Evolutionary conservation across 208 protist species (phyloP).

Genomic region (Entamoeba histolytica): DNA sequence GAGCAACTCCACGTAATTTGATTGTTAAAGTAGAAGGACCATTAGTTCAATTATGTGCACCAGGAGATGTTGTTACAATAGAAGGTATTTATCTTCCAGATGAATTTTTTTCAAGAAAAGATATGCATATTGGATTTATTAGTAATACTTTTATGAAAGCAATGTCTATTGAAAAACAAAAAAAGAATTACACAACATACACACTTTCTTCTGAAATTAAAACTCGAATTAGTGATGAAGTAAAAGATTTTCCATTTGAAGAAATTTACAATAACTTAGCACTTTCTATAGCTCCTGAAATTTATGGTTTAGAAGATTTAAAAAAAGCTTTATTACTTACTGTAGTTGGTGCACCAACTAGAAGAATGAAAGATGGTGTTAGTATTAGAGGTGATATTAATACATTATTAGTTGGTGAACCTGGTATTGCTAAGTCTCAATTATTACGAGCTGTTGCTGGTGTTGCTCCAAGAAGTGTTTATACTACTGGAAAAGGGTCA

Average conservation of each 20-base stretch:
- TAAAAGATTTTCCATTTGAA: neutral
- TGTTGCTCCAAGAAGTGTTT: conserved; percentile 74
- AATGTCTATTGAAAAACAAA: neutral
- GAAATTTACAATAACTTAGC: neutral
- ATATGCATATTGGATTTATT: neutral
- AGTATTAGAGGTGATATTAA: conserved; percentile 92
- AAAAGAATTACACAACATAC: neutral
- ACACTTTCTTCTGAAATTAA: neutral
- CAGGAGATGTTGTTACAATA: neutral
- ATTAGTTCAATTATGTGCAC: neutral
- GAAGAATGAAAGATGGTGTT: conserved; percentile 47
- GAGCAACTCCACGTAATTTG: neutral
- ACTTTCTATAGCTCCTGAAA: neutral
- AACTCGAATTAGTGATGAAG: neutral
- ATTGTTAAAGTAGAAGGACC: neutral
- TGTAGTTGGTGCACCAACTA: conserved; percentile 61
- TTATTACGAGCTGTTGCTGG: conserved; percentile 83
- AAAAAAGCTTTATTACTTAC: conserved; percentile 91
- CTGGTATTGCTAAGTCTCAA: conserved; percentile 90
- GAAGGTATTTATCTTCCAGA: neutral
- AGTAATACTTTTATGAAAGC: neutral
- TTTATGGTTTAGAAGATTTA: conserved; percentile 52
- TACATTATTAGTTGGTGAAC: conserved; percentile 92
- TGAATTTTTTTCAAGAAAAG: too few species aligned
- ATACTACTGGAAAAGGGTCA: conserved; percentile 82